Evolutionary conservation across 306 rosid species (phyloP), one percentile per base, ranked within the genome.

Genomic region (Pueraria montana): DNA sequence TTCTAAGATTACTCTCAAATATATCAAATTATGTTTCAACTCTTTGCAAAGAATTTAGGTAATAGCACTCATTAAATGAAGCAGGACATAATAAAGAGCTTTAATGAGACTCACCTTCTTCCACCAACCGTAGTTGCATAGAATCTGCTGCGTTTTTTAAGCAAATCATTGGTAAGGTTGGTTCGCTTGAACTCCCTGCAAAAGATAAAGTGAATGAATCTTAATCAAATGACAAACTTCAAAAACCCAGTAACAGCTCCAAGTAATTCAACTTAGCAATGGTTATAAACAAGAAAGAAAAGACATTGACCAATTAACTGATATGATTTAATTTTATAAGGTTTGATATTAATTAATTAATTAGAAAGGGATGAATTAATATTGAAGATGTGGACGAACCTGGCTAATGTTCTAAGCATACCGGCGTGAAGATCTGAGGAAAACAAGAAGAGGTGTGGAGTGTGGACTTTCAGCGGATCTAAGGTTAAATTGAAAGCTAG

Each of bases 361-460:
- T 43, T 11, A 7, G 34, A 58, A 76, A 61, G 2, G 18, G 20
- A 65, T 12, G 49, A 30, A 38, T 30, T 30, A 53, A 38, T 56
- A 5, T 8, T 59, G 52, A 27, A 79, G 21, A 17, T 34, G 32
- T 3, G 3, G 80, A 72, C 10, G 74, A 62, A 91, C 97, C 96
- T 90, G 73, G 93, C 88, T 77, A 90, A 23, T 80, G 90, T 82
- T 90, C 87, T 79, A 78, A 91, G 81, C 96, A 90, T 90, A 10
- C 10, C 82, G 80, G 43, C 59, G 32, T 65, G 72, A 77, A 77
- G 89, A 84, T 80, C 75, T 18, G n/a, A 79, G 27, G 12, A 66
- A 49, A 67, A 30, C 27, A 59, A 77, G 7, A 42, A 56, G 48
- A 42, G 70, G 24, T 64, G 71, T 64, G 46, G 24, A 65, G 78